These are phyloP conservation scores for Tolypocladium capitatum DNA, from an alignment of 2,329 filamentous ascomycete species.

Conservation along the genomic window DNA sequence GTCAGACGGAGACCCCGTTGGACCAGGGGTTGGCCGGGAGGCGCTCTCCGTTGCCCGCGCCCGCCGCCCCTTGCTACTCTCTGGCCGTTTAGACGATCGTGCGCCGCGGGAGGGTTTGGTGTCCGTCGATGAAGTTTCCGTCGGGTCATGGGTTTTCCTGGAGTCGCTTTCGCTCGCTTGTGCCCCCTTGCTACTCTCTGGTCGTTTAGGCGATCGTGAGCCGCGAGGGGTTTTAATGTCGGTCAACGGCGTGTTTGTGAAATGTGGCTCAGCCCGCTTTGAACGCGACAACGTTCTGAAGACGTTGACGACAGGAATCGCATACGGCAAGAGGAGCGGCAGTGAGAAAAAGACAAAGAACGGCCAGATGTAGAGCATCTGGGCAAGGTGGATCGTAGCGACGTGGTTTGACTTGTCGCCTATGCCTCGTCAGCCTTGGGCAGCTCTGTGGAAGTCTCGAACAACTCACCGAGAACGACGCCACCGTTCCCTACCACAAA, in stretches of 20 bases:
- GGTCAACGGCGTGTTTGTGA: background rate
- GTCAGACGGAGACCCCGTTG: background rate
- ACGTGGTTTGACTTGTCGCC: slow-evolving; percentile 92
- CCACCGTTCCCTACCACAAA: slow-evolving; percentile 84
- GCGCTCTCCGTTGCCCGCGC: background rate
- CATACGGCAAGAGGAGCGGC: slow-evolving; percentile 52
- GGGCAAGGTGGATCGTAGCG: slow-evolving; percentile 74
- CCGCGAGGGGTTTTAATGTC: background rate
- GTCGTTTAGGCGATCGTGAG: background rate
- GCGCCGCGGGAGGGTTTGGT: background rate
- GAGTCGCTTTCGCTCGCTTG: background rate
- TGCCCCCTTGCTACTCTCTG: background rate
- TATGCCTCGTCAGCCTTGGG: slow-evolving; percentile 16
- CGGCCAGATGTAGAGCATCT: slow-evolving; percentile 93
- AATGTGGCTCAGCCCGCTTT: no score
- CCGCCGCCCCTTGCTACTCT: background rate
- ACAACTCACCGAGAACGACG: slow-evolving; percentile 64
- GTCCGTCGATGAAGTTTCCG: background rate
- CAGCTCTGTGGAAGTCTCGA: background rate
- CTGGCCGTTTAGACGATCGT: background rate
- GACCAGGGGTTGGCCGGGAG: background rate
- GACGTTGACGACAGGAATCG: slow-evolving; percentile 22
- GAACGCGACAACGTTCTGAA: background rate
- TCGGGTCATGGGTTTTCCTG: background rate
- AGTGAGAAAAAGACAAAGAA: slow-evolving; percentile 82